Base-by-base conservation (phyloP, 2,329 filamentous ascomycete species). In the Calonectria pauciramosa region DNA sequence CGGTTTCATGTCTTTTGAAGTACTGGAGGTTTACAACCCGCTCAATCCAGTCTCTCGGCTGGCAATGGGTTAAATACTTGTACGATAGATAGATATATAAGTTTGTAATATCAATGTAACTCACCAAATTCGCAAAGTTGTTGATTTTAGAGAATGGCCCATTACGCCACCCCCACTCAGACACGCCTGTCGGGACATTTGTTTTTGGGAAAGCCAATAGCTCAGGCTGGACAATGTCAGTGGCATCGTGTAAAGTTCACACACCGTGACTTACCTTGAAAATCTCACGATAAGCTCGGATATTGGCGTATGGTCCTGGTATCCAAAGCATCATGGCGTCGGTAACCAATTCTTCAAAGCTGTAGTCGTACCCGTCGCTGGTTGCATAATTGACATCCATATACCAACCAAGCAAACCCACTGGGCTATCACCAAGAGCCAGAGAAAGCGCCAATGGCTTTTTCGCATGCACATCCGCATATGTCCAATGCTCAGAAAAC, bases 271-370 rank as follows among this genome's bases (percentile, higher is more conserved):
- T 13, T 18, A 60, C 56, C 56, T 38, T 60, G 14, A 60, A 60
- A 16, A 38, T 18, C 4, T 41, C 56, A 13, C 34, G n/a, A 18
- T 41, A 60, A 14, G 34, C 56, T 41, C 23, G 23, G 1, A 60
- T 60, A n/a, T 60, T 41, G 14, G 30, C 30, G 13, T 41, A 60
- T 14, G 34, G 56, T 4, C 56, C 23, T 18, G n/a, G 34, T 38
- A 60, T 60, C 56, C 56, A 60, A 7, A 60, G 32, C 56, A 60
- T 60, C 56, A 60, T 60, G 56, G 56, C 56, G 23, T 60, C 34
- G 6, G 56, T 60, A 28, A 60, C 20, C 34, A 60, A 18, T 14
- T 60, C n/a, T 20, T 41, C 56, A 9, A 60, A 41, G 18, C 30
- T 41, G 34, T 60, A 60, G 11, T 60, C 56, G 18, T 60, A 38